phyloP scores from a whole-genome alignment of 2,329 filamentous ascomycete genomes.

The Ceratocystis ficicola region DNA sequence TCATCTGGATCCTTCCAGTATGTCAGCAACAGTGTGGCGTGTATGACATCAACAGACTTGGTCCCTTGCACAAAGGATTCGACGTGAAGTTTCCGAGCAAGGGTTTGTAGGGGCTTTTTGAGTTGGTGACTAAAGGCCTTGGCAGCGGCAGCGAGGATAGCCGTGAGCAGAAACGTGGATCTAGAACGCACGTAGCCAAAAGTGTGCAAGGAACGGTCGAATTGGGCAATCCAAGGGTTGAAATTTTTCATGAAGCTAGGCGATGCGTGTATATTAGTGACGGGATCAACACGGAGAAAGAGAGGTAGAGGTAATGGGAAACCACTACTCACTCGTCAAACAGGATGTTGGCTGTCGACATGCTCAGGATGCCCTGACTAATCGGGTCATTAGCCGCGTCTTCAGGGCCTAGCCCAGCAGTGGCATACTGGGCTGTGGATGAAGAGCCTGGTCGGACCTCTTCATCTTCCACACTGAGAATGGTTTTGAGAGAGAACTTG shows the following conservation, averaged over 20 bases:
- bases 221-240: conserved; percentile 33
- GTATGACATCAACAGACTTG: conserved; percentile 32
- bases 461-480: conserved; percentile 25
- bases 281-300: not conserved
- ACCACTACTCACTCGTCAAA: conserved; percentile 15
- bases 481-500: conserved; percentile 29
- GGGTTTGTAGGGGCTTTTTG: conserved; percentile 24
- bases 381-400: conserved; percentile 16
- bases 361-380: not conserved
- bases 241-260: conserved; percentile 31
- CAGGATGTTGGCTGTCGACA: conserved; percentile 8
- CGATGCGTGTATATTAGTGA: not conserved
- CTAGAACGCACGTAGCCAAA: conserved; percentile 30
- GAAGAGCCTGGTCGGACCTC: not conserved
- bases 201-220: conserved; percentile 32
- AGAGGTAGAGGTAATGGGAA: not conserved
- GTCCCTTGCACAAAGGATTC: conserved; percentile 28
- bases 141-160: conserved; percentile 29
- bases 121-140: conserved; percentile 31
- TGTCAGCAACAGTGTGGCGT: conserved; percentile 32
- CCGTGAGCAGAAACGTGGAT: conserved; percentile 31
- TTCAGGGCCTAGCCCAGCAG: not conserved
- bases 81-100: conserved; percentile 27
- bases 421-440: not conserved
- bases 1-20: conserved; percentile 36